Evolutionary conservation across 2,329 filamentous ascomycete genomes (phyloP).

Genomic region (Biscogniauxia marginata): DNA sequence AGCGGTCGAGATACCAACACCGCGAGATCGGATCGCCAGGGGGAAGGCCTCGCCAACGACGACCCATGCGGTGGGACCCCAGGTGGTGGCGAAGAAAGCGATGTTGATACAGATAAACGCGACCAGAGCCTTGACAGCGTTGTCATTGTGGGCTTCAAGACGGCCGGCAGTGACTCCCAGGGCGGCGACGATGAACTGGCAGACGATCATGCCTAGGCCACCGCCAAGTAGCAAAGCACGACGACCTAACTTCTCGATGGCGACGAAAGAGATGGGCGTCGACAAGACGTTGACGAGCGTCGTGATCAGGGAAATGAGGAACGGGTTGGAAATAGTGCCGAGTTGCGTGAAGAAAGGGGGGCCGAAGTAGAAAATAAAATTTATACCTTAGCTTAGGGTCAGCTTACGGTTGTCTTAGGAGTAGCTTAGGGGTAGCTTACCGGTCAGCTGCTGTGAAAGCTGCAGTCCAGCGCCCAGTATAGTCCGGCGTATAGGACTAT

Average conservation of each 20-base stretch:
- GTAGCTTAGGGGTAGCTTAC: too few relatives aligned
- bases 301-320: slow-evolving; percentile 70
- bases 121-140: slow-evolving; percentile 55
- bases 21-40: slow-evolving; percentile 69
- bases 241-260: slow-evolving; percentile 68
- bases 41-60: slow-evolving; percentile 77
- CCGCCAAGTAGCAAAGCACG: slow-evolving; percentile 68
- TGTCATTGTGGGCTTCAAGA: slow-evolving; percentile 29
- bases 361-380: slow-evolving; percentile 74
- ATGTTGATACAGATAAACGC: slow-evolving; percentile 79
- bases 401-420: too few relatives aligned
- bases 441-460: slow-evolving; percentile 33
- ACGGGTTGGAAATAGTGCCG: slow-evolving; percentile 64
- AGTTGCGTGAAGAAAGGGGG: slow-evolving; percentile 69
- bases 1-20: slow-evolving; percentile 68
- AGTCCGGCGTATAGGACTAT: slow-evolving; percentile 57
- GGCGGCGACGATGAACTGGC: slow-evolving; percentile 69
- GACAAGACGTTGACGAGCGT: slow-evolving; percentile 74
- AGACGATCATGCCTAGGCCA: slow-evolving; percentile 67
- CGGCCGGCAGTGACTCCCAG: slow-evolving; percentile 47
- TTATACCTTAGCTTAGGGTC: slow-evolving; percentile 56
- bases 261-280: slow-evolving; percentile 71
- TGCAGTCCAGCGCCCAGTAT: slow-evolving; percentile 35
- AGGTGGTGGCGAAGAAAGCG: slow-evolving; percentile 75
- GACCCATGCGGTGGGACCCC: slow-evolving; percentile 68